Base-by-base conservation (phyloP, 2,329 filamentous ascomycete species). In the Ciborinia camelliae region DNA sequence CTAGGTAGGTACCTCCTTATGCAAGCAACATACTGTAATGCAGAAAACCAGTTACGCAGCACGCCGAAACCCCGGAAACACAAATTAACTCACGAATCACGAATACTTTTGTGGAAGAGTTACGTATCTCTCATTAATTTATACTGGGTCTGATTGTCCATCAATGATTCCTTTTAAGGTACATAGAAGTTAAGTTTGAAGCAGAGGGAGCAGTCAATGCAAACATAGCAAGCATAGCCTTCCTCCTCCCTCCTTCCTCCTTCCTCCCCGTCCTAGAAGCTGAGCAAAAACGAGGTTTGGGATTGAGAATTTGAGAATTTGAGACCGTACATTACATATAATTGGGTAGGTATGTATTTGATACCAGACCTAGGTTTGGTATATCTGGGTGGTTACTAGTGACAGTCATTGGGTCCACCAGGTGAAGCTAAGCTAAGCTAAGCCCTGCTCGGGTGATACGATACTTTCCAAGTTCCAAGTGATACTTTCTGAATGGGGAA, bases 21-120 rank as follows among this genome's bases (percentile, higher is more conserved):
- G n/a, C n/a, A n/a, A n/a, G n/a, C n/a, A n/a, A n/a, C n/a, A n/a
- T n/a, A n/a, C n/a, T n/a, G n/a, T n/a, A n/a, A n/a, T n/a, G n/a
- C n/a, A n/a, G n/a, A n/a, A 39, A 43, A 43, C 41, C 41, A 2
- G 26, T 50, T 50, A 30, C 48, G 18, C 15, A 50, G 37, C 37
- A 30, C 28, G 37, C 53, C 37, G 37, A 57, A 57, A 32, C 54
- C 39, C 54, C 54, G 54, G 54, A 45, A 58, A 57, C 39, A 32
- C 28, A 3, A 57, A 32, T 15, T 18, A n/a, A 20, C 35, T 9
- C 35, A 54, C n/a, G 7, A 28, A 54, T 51, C 10, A 18, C 2
- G 23, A 23, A 3, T 12, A 20, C 20, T 53, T 8, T 23, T 10
- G 26, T 32, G 52, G 9, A 28, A 54, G n/a, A n/a, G 5, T 54